phyloP scores from a whole-genome alignment of 257 asterid genomes.

The Solanum pimpinellifolium region DNA sequence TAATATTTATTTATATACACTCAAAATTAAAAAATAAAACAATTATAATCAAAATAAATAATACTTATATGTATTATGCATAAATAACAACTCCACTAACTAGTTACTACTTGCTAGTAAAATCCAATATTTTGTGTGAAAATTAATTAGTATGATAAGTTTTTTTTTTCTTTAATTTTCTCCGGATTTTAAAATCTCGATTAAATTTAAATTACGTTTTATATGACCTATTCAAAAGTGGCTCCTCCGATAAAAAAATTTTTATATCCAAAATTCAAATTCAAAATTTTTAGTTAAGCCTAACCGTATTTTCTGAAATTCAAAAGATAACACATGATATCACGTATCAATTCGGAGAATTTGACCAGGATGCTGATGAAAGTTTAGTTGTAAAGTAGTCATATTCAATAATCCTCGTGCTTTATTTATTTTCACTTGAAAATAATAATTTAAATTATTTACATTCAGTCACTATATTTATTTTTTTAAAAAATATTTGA shows the following conservation, averaged over 20 bases:
- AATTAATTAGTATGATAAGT: too few species aligned
- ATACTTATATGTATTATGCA: neutral
- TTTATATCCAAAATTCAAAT: too few species aligned
- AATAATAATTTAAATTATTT: neutral
- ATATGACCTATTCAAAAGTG: fast-evolving
- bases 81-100: neutral
- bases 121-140: neutral
- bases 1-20: neutral
- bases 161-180: too few species aligned
- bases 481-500: too few species aligned
- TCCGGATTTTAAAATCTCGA: fast-evolving
- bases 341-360: neutral
- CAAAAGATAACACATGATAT: neutral
- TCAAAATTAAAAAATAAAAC: fast-evolving
- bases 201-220: too few species aligned
- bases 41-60: too few species aligned
- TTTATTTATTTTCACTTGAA: neutral
- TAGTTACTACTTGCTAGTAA: neutral
- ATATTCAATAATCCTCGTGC: neutral
- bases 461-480: too few species aligned
- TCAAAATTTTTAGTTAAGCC: too few species aligned
- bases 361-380: neutral
- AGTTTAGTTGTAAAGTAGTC: neutral
- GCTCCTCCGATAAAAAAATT: too few species aligned
- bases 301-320: neutral